Evolutionary conservation across 441 rosid species (phyloP).

Genomic region (Jatropha multifida): DNA sequence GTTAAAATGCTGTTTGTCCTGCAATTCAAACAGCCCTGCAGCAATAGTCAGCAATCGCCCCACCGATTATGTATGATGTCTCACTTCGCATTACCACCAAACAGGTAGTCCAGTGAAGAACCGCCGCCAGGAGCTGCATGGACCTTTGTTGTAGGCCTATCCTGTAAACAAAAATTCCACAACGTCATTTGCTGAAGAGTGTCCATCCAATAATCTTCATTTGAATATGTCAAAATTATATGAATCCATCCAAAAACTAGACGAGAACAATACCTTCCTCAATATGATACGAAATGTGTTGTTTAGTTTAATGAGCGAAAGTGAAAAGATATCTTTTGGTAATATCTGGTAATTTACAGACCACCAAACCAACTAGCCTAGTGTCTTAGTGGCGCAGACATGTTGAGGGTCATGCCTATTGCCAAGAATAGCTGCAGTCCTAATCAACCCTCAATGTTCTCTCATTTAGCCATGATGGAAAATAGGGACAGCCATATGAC

Average conservation of each 20-base stretch:
- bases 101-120: conserved; percentile 58
- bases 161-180: conserved; percentile 31
- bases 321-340: neutral
- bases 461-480: neutral
- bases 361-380: neutral
- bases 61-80: conserved; percentile 4
- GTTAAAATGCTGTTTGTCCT: conserved; percentile 4
- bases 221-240: neutral
- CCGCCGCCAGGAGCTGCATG: conserved; percentile 65
- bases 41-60: conserved; percentile 1
- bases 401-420: neutral
- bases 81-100: conserved; percentile 38
- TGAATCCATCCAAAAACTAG: neutral
- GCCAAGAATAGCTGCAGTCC: conserved; percentile 1
- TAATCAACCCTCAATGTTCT: neutral
- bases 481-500: neutral
- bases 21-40: conserved; percentile 10
- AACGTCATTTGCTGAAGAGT: neutral
- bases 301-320: neutral
- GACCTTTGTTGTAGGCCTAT: conserved; percentile 57
- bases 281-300: neutral
- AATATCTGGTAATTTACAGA: neutral
- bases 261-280: neutral
- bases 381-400: neutral
- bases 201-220: neutral